phyloP scores from a whole-genome alignment of 2,329 filamentous ascomycete species.

The Trichoderma oligosporum region DNA sequence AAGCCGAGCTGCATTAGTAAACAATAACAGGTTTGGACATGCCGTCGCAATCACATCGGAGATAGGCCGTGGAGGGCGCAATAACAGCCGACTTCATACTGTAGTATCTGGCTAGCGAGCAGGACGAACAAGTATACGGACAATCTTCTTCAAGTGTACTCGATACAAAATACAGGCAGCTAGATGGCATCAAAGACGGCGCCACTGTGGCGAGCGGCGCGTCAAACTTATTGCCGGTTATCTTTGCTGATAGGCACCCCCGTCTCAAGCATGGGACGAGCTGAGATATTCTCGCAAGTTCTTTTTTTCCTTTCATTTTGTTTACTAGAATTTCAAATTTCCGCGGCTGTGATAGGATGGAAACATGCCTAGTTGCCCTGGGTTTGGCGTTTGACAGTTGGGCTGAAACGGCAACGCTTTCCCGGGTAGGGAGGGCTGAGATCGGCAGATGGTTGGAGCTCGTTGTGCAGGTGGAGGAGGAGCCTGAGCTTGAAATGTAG shows the following conservation, averaged over 20 bases:
- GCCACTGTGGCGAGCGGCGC: background rate
- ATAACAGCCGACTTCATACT: background rate
- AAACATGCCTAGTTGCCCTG: background rate
- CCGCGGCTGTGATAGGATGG: background rate
- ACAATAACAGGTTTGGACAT: background rate
- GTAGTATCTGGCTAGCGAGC: too few species aligned
- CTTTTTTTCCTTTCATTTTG: background rate
- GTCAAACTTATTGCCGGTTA: background rate
- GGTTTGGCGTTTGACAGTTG: background rate
- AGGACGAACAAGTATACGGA: too few species aligned
- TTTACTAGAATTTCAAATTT: background rate
- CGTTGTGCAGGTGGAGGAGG: background rate
- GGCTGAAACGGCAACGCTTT: background rate
- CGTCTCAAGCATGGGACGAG: background rate
- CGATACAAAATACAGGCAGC: too few species aligned
- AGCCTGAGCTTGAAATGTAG: background rate
- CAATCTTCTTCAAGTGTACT: too few species aligned
- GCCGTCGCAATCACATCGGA: background rate
- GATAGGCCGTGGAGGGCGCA: background rate
- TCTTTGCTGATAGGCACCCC: background rate
- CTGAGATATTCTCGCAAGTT: background rate
- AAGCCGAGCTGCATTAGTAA: too few species aligned
- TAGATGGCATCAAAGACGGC: background rate
- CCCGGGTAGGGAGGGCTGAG: background rate
- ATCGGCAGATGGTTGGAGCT: conserved; percentile 3